phyloP scores from a whole-genome alignment of 1,284 basidiomycete genomes.

The Apiotrichum domesticum region DNA sequence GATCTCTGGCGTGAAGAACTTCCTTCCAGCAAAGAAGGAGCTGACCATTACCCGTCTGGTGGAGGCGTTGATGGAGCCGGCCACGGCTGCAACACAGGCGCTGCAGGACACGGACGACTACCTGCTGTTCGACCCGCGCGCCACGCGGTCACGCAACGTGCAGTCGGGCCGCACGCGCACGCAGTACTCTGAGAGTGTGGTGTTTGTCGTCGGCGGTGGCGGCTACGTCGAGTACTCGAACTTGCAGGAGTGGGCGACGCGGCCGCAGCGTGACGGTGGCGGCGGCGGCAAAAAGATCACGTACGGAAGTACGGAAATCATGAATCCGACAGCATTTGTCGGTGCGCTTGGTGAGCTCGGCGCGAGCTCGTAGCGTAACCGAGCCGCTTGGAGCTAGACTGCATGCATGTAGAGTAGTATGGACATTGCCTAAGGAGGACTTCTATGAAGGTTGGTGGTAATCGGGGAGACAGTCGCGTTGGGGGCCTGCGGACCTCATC shows the following conservation, averaged over 20 bases:
- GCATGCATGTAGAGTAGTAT: slow-evolving; percentile 10
- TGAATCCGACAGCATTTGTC: slow-evolving; percentile 83
- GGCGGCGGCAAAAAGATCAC: slow-evolving; percentile 69
- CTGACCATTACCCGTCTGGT: slow-evolving; percentile 86
- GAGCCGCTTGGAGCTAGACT: neutral
- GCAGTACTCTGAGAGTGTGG: slow-evolving; percentile 77
- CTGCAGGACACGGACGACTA: slow-evolving; percentile 95
- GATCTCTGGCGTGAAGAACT: slow-evolving; percentile 96
- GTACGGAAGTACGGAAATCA: slow-evolving; percentile 93
- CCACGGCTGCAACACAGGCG: slow-evolving; percentile 82
- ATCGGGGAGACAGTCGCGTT: too few species aligned
- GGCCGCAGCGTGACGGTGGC: slow-evolving; percentile 49
- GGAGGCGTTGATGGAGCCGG: slow-evolving; percentile 95
- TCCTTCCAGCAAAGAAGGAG: slow-evolving; percentile 91
- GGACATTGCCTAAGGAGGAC: too few species aligned
- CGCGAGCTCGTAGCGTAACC: slow-evolving; percentile 1
- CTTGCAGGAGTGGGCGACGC: slow-evolving; percentile 79
- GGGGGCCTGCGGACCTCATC: too few species aligned
- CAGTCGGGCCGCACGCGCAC: slow-evolving; percentile 47
- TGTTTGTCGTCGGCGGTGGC: slow-evolving; percentile 95
- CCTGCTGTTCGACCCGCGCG: slow-evolving; percentile 85
- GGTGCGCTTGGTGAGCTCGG: slow-evolving; percentile 41
- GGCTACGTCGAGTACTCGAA: slow-evolving; percentile 98
- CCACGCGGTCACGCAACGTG: slow-evolving; percentile 55
- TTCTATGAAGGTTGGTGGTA: too few species aligned